These are phyloP conservation scores for Eucalyptus tenuipes DNA, from an alignment of 345 rosid species.

Conservation along the genomic window DNA sequence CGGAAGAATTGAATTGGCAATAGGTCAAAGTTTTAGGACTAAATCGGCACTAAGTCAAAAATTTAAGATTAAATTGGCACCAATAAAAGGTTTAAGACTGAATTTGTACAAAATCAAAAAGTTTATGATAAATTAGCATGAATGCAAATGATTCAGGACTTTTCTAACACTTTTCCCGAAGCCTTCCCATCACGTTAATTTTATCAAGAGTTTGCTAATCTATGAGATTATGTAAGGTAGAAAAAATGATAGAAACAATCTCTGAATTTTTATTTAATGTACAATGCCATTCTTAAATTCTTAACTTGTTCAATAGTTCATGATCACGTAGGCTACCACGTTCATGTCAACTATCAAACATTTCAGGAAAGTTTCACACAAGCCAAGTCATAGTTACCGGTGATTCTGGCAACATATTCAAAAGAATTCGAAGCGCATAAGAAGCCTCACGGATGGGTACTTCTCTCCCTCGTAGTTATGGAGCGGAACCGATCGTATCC, in stretches of 20 bases:
- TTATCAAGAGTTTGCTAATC: neutral
- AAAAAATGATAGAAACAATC: too few relatives aligned
- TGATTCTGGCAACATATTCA: neutral
- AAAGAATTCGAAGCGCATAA: neutral
- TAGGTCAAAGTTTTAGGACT: too few relatives aligned
- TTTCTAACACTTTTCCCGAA: neutral
- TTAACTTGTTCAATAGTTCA: neutral
- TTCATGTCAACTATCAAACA: neutral
- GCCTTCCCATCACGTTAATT: neutral
- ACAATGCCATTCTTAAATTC: neutral
- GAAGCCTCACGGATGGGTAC: conserved; percentile 20
- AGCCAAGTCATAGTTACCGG: neutral
- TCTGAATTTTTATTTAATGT: too few relatives aligned
- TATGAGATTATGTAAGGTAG: neutral
- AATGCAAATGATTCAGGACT: too few relatives aligned
- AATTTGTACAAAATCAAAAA: too few relatives aligned
- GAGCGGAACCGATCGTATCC: conserved; percentile 67
- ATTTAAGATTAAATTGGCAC: rapidly evolving
- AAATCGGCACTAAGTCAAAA: too few relatives aligned
- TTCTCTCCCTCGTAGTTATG: conserved; percentile 29
- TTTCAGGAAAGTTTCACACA: neutral
- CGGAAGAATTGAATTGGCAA: too few relatives aligned
- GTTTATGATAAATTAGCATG: rapidly evolving
- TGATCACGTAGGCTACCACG: neutral
- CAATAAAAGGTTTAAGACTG: too few relatives aligned